Base-by-base conservation (phyloP, 2,329 filamentous ascomycete species). In the Gaeumannomyces sp. region DNA sequence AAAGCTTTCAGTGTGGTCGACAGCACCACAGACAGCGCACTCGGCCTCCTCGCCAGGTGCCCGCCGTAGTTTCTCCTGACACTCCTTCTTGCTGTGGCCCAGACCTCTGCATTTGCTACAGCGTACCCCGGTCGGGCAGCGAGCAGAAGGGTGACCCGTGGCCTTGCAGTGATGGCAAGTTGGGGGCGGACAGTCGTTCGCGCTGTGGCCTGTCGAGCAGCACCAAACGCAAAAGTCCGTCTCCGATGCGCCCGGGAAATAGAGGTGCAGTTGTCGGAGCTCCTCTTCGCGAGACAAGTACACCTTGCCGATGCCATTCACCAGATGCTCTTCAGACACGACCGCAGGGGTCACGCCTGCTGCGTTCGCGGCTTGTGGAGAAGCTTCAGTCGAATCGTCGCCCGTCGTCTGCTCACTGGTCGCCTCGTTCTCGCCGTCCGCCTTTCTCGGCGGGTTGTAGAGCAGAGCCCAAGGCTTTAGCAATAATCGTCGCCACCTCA, bases 101-200 rank as follows among this genome's bases (percentile, higher is more conserved):
- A 83, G 77, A 73, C 88, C 84, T 61, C 79, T 81, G 73, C 89
- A 92, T 71, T 85, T 86, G 61, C 70, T 72, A 71, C 86, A 89
- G 66, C 84, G 79, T 45, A 74, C 73, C 45, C 77, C 78, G 6
- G 74, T 76, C 14, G 84, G 82, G 68, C 86, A 89, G 64, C 74
- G 76, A 68, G 79, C 79, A 6, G 78, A 75, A 64, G 78, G 78
- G 71, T 89, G 85, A 2, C 74, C 74, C 16, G 69, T 66, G 63
- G 74, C 76, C 29, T 74, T 72, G 70, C 83, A 88, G 64, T 80
- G 80, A 8, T 73, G 77, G 71, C 86, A 88, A 3, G 67, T 71
- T 28, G 77, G 71, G 16, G 76, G 72, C 16, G 81, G 79, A 69
- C 85, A 88, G 35, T 71, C 68, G 33, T 70, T 65, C 16, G 78